A percentile compares a stretch with the other conserved stretches of the same genome.
Evolutionary conservation across 2,329 filamentous ascomycete genomes (phyloP).

Genomic region (Beauveria australis): DNA sequence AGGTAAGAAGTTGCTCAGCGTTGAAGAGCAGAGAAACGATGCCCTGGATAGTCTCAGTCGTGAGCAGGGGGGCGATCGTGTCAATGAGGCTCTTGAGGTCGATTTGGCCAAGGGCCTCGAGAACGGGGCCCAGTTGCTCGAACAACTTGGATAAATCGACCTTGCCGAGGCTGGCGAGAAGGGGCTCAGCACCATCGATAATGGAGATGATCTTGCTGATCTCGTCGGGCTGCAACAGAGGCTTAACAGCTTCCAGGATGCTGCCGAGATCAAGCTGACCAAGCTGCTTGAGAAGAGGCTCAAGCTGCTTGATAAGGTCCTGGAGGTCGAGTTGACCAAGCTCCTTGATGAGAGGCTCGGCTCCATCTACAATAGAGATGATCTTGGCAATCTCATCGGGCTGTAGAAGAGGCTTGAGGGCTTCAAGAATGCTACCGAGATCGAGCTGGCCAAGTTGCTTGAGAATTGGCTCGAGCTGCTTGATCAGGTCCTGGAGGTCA

Average conservation of each 20-base stretch:
- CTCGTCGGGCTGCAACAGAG: slow-evolving; percentile 16
- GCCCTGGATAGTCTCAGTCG: slow-evolving; percentile 12
- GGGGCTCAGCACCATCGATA: slow-evolving; percentile 21
- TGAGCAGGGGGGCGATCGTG: slow-evolving; percentile 13
- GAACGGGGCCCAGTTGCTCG: slow-evolving; percentile 17
- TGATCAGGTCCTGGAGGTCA: slow-evolving; percentile 15
- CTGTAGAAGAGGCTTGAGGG: slow-evolving; percentile 15
- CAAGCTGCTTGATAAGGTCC: slow-evolving; percentile 16
- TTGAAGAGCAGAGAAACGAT: slow-evolving; percentile 14
- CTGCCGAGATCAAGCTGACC: slow-evolving; percentile 9
- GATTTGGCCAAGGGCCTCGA: slow-evolving; percentile 16
- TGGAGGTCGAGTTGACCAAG: slow-evolving; percentile 22
- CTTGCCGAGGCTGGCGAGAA: slow-evolving; percentile 25
- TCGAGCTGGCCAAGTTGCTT: slow-evolving; percentile 14
- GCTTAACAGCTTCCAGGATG: slow-evolving; percentile 16
- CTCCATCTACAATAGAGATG: slow-evolving; percentile 19
- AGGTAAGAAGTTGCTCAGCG: slow-evolving; percentile 11
- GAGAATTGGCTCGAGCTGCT: slow-evolving; percentile 22
- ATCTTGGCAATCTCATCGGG: slow-evolving; percentile 21
- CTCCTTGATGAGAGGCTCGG: slow-evolving; percentile 22
- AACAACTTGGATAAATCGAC: slow-evolving; percentile 25
- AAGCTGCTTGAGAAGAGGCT: slow-evolving; percentile 13
- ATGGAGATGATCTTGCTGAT: slow-evolving; percentile 20
- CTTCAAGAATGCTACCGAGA: slow-evolving; percentile 13
- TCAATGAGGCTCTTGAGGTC: slow-evolving; percentile 14